Evolutionary conservation across 345 rosid genomes (phyloP), one percentile per base, ranked within the genome.

Genomic region (Populus euphratica): DNA sequence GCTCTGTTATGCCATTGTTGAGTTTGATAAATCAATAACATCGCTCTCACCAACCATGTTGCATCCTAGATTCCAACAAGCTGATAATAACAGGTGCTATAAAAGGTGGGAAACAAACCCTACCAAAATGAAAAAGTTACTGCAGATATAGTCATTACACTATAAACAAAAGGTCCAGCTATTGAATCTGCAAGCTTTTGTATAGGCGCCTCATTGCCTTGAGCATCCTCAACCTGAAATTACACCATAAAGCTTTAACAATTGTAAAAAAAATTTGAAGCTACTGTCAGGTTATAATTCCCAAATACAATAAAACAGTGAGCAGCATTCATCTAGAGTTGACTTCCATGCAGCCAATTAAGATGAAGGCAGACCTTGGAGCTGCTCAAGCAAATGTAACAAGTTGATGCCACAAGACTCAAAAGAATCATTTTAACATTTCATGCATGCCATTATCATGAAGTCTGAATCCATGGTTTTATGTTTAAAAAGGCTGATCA

Each of bases 111-210:
- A 79, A 82, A 75, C 59, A 80, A 76, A 52, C 8, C 73, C 83
- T 89, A 92, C 97, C 99, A 95, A 79, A 95, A 95, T 69, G 92
- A 89, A 91, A 95, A 93, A 11, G 99, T 95, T 79, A 84, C 90
- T 49, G 93, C 96, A 69, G 99, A 93, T 63, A 93, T 81, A 76
- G 91, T 85, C 93, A 93, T 92, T 79, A 93, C 81, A 63, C 90
- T 88, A 79, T 89, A 95, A 36, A 95, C 97, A 85, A 95, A 95
- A 20, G 98, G 99, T 67, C 99, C 98, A 69, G 99, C 97, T 82
- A 95, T 91, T 18, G 92, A 88, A 83, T 95, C 99, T 81, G 97
- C 99, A 79, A 95, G 90, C 82, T 98, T 86, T 81, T 95, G 98
- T 75, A 93, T 88, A 76, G 99, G 98, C 52, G 98, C 99, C 86